These are phyloP conservation scores for Kodamaea lidongshanica DNA, from an alignment of 805 yeast genomes.

Conservation along the genomic window DNA sequence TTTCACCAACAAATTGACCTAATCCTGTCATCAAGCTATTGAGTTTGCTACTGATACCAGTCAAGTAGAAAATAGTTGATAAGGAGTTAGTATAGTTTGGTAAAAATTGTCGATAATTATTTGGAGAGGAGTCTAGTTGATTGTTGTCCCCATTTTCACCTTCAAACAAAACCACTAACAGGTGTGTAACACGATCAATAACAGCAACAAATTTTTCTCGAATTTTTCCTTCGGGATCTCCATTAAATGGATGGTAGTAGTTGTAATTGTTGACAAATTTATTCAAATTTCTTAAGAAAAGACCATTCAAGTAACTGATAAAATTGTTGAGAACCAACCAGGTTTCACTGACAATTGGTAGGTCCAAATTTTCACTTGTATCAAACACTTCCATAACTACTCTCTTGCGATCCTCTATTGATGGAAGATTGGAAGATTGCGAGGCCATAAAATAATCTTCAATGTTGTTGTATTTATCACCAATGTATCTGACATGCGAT, in stretches of 20 bases:
- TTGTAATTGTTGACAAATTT: slow-evolving; percentile 34
- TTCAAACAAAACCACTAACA: slow-evolving; percentile 26
- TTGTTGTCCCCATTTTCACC: slow-evolving; percentile 20
- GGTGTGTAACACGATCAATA: slow-evolving; percentile 20
- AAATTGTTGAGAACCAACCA: slow-evolving; percentile 38
- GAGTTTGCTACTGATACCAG: slow-evolving; percentile 21
- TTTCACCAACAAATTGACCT: slow-evolving; percentile 25
- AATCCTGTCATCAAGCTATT: slow-evolving; percentile 24
- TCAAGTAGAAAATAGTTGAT: slow-evolving; percentile 33
- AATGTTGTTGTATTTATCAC: slow-evolving; percentile 32
- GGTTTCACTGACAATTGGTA: slow-evolving; percentile 37
- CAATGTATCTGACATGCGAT: slow-evolving; percentile 31
- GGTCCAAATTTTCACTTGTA: slow-evolving; percentile 34
- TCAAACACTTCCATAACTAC: slow-evolving; percentile 29
- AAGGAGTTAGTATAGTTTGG: slow-evolving; percentile 38
- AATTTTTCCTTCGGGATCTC: slow-evolving; percentile 28
- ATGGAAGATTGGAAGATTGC: slow-evolving; percentile 19
- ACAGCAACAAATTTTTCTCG: slow-evolving; percentile 21
- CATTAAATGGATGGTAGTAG: slow-evolving; percentile 24
- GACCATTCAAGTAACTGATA: slow-evolving; percentile 27
- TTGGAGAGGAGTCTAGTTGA: slow-evolving; percentile 33
- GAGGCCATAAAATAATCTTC: slow-evolving; percentile 30
- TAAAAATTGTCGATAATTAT: slow-evolving; percentile 28
- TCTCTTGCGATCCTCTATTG: slow-evolving; percentile 22
- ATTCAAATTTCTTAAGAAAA: slow-evolving; percentile 22